Conservation (phyloP, 106 monocot species). For the Platanthera guangdongensis region DNA sequence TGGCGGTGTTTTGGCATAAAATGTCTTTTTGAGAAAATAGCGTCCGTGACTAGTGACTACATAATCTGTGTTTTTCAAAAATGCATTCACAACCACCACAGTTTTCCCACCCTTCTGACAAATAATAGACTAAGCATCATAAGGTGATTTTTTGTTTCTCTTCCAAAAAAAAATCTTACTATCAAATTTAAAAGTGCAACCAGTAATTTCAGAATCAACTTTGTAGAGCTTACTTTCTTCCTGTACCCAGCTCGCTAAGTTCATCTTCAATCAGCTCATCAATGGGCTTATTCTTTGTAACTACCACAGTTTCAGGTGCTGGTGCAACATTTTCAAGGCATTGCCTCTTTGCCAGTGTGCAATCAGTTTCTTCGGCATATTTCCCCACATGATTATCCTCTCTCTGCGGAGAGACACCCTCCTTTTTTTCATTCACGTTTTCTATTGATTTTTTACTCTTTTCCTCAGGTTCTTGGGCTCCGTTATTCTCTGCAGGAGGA, state of each 20-base stretch:
- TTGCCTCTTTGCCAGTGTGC: slow-evolving; percentile 42
- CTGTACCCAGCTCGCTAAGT: slow-evolving; percentile 63
- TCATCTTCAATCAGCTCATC: slow-evolving; percentile 93
- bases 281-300: slow-evolving; percentile 45
- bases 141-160: background rate
- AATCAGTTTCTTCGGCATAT: slow-evolving; percentile 21
- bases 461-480: slow-evolving; percentile 14
- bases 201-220: background rate
- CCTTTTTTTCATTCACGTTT: slow-evolving; percentile 17
- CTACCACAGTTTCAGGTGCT: slow-evolving; percentile 8
- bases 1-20: too few relatives aligned
- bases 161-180: background rate
- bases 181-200: background rate
- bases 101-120: background rate
- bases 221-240: slow-evolving; percentile 61
- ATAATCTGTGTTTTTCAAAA: too few relatives aligned
- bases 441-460: slow-evolving; percentile 11
- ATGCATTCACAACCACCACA: too few relatives aligned
- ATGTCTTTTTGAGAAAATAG: too few relatives aligned
- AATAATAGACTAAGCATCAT: background rate
- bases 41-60: too few relatives aligned
- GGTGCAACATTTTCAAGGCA: slow-evolving; percentile 19
- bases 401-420: slow-evolving; percentile 3
- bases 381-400: slow-evolving; percentile 18
- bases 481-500: slow-evolving; percentile 19